Evolutionary conservation across 2,329 filamentous ascomycete species (phyloP).

Genomic region (Fusarium musae): DNA sequence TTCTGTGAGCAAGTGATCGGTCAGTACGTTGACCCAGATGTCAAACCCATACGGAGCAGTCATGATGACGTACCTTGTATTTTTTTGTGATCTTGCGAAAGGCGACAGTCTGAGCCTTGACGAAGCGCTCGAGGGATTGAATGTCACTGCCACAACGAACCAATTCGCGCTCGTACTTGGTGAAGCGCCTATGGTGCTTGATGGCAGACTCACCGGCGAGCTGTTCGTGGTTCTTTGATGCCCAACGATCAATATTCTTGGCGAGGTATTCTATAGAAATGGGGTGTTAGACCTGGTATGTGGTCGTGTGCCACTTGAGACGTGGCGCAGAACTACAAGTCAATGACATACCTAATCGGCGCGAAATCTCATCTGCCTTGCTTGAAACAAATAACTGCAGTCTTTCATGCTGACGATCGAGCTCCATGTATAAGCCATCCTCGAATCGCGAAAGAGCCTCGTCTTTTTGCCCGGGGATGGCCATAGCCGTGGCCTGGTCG

Average conservation of each 20-base stretch:
- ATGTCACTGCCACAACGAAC: conserved; percentile 76
- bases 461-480: conserved; percentile 78
- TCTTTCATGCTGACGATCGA: conserved; percentile 80
- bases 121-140: conserved; percentile 75
- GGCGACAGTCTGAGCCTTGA: conserved; percentile 77
- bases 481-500: conserved; percentile 74
- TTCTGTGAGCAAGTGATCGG: conserved; percentile 60
- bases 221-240: conserved; percentile 50
- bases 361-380: conserved; percentile 81
- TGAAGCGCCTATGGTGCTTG: conserved; percentile 63
- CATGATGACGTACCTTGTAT: conserved; percentile 63
- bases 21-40: not conserved
- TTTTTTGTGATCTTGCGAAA: conserved; percentile 89
- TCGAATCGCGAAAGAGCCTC: conserved; percentile 72
- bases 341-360: conserved; percentile 69
- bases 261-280: conserved; percentile 58
- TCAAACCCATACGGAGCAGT: not conserved
- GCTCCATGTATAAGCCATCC: conserved; percentile 74
- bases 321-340: conserved; percentile 6
- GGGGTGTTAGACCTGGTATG: conserved; percentile 39
- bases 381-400: conserved; percentile 82
- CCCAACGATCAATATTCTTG: conserved; percentile 59
- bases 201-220: conserved; percentile 49
- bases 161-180: conserved; percentile 64
- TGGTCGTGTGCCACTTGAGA: conserved; percentile 23